phyloP scores from a whole-genome alignment of 345 rosid genomes.

The Eutrema yunnanense region DNA sequence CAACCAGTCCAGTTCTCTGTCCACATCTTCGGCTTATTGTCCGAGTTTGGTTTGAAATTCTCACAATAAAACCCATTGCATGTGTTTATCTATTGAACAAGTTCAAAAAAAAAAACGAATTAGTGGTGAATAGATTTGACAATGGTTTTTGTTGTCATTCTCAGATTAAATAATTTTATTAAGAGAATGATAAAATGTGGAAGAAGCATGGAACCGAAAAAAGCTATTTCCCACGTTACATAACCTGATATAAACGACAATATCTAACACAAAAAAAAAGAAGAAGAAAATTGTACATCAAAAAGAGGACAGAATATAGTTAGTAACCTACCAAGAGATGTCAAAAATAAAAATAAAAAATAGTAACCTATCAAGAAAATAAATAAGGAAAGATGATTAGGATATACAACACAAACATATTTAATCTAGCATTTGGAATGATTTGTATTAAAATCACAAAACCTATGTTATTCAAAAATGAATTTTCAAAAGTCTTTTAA shows the following conservation, averaged over 20 bases:
- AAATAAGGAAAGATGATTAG: background rate
- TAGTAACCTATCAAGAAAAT: background rate
- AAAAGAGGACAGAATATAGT: background rate
- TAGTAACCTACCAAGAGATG: background rate
- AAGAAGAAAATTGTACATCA: background rate
- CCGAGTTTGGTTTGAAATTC: constrained; percentile 55
- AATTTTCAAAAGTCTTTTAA: too few species aligned
- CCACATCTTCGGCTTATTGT: constrained; percentile 83
- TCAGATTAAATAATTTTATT: background rate
- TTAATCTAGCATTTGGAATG: too few species aligned
- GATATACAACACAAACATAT: background rate
- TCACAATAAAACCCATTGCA: constrained; percentile 94
- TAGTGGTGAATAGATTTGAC: background rate
- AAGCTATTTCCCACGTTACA: background rate
- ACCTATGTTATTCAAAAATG: too few species aligned
- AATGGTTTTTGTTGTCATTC: background rate
- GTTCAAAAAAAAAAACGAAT: background rate
- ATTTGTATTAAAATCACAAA: too few species aligned
- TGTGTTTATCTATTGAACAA: constrained; percentile 50
- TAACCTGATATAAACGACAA: background rate
- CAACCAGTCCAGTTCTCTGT: constrained; percentile 97
- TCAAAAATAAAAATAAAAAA: background rate
- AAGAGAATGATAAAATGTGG: background rate
- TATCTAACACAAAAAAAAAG: background rate
- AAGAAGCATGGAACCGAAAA: background rate